Conservation (phyloP, 371 early-diverging fungal species). For the Mortierella sp. region DNA sequence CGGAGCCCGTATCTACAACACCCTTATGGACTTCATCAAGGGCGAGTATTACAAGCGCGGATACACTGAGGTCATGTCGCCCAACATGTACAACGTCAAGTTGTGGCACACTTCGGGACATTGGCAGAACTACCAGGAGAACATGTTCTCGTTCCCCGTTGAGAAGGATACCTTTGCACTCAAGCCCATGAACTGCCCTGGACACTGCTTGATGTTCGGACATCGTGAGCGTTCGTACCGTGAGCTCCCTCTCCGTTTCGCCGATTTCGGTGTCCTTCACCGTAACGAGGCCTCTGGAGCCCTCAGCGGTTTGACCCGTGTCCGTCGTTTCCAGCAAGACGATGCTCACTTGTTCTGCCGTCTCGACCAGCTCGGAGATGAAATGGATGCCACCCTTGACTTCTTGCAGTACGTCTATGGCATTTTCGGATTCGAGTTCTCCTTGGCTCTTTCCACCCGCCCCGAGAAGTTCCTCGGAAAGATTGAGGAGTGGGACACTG, state of each 20-base stretch:
- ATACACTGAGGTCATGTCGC: slow-evolving; percentile 97
- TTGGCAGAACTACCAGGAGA: slow-evolving; percentile 98
- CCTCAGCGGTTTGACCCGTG: slow-evolving; percentile 97
- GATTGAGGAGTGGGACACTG: slow-evolving; percentile 93
- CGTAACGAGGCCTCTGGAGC: slow-evolving; percentile 99
- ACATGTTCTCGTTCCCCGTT: slow-evolving; percentile 98
- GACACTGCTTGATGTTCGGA: slow-evolving; percentile 99
- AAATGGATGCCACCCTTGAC: slow-evolving; percentile 87
- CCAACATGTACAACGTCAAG: slow-evolving; percentile 96
- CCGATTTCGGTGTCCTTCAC: slow-evolving; percentile 99
- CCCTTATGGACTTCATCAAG: slow-evolving; percentile 90
- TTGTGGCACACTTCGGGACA: slow-evolving; percentile 99
- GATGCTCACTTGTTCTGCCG: slow-evolving; percentile 99
- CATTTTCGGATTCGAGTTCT: slow-evolving; percentile 89
- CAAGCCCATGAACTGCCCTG: slow-evolving; percentile 99
- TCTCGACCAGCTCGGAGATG: slow-evolving; percentile 82
- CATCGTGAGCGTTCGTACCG: slow-evolving; percentile 94
- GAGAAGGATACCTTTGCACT: slow-evolving; percentile 94
- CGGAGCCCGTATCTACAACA: slow-evolving; percentile 97
- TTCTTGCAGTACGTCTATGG: slow-evolving; percentile 93
- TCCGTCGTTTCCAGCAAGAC: slow-evolving; percentile 99
- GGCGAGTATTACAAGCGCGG: slow-evolving; percentile 83
- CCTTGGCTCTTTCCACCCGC: slow-evolving; percentile 94
- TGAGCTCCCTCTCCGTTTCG: slow-evolving; percentile 98
- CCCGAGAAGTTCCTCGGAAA: slow-evolving; percentile 96